Percentiles rank a stretch among this genome's conserved stretches.
Conservation (phyloP, 2,329 filamentous ascomycete genomes). For the Fusarium sp. region DNA sequence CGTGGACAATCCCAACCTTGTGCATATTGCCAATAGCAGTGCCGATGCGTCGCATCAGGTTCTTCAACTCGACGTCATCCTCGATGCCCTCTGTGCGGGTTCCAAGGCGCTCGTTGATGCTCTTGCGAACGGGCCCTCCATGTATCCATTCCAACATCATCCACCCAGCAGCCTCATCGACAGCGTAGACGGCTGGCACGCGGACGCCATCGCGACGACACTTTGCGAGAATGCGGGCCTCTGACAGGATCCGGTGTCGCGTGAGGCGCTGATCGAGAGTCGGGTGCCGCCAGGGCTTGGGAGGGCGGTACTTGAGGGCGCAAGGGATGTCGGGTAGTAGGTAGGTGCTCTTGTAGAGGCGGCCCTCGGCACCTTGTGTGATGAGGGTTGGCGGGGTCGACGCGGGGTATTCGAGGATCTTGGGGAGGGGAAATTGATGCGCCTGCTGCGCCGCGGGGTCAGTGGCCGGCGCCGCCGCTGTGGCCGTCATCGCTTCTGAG, state of each 20-base stretch:
- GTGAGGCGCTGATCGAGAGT: constrained; percentile 89
- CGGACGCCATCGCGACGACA: constrained; percentile 81
- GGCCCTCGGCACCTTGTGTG: constrained; percentile 94
- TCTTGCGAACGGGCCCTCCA: constrained; percentile 75
- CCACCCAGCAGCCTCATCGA: constrained; percentile 74
- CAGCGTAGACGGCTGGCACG: constrained; percentile 83
- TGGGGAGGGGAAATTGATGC: constrained; percentile 65
- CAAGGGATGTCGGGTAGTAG: constrained; percentile 74
- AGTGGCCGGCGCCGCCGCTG: constrained; percentile 20
- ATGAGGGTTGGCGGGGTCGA: constrained; percentile 74
- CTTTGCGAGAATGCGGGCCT: constrained; percentile 85
- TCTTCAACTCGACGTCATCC: constrained; percentile 63
- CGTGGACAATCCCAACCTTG: constrained; percentile 87
- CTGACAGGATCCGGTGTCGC: constrained; percentile 85
- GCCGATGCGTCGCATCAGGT: constrained; percentile 77
- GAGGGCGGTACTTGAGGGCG: constrained; percentile 90
- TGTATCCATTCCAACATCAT: constrained; percentile 87
- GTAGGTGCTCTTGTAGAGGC: constrained; percentile 88
- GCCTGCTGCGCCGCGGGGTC: constrained; percentile 37
- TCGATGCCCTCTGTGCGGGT: constrained; percentile 52
- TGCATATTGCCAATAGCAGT: constrained; percentile 80
- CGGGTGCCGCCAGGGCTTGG: constrained; percentile 92
- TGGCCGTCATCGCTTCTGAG: constrained; percentile 13
- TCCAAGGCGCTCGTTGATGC: constrained; percentile 75
- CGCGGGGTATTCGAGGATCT: constrained; percentile 71